Evolutionary conservation across 23 red algal species (phyloP).

Genomic region (Pyropia yezoensis): DNA sequence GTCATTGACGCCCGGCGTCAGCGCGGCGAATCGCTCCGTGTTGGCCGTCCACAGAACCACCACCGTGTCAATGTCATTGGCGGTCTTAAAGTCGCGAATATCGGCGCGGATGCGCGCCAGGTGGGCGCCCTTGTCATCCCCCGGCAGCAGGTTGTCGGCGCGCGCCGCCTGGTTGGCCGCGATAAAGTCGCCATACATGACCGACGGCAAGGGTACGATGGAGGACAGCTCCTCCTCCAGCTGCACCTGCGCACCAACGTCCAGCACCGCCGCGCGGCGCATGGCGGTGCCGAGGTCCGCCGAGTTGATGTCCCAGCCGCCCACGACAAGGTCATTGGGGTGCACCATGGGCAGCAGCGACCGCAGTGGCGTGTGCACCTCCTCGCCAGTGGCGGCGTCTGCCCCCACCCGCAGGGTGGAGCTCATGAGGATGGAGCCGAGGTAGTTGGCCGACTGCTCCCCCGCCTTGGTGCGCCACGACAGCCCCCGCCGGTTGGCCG

Average conservation of each 20-base stretch:
- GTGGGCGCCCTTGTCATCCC: slow-evolving; percentile 74
- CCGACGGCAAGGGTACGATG: slow-evolving; percentile 64
- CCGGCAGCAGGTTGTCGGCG: slow-evolving; percentile 78
- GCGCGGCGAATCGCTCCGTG: slow-evolving; percentile 85
- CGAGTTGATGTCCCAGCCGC: slow-evolving; percentile 91
- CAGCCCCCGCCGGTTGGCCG: slow-evolving; percentile 75
- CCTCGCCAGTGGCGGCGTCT: slow-evolving; percentile 26
- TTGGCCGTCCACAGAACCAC: slow-evolving; percentile 98
- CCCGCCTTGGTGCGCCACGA: slow-evolving; percentile 91
- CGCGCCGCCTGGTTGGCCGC: slow-evolving; percentile 87
- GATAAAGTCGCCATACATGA: slow-evolving; percentile 92
- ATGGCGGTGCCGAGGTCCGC: slow-evolving; percentile 83
- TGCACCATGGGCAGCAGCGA: slow-evolving; percentile 81
- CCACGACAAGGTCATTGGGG: slow-evolving; percentile 84
- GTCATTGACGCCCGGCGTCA: slow-evolving; percentile 83
- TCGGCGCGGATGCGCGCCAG: slow-evolving; percentile 65
- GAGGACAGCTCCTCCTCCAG: slow-evolving; percentile 43
- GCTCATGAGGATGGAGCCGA: slow-evolving; percentile 76
- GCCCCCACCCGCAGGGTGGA: slow-evolving; percentile 80
- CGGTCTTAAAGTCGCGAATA: slow-evolving; percentile 75
- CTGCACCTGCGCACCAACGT: slow-evolving; percentile 89
- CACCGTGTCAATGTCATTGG: slow-evolving; percentile 73
- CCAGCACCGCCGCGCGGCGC: slow-evolving; percentile 76
- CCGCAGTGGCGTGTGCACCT: slow-evolving; percentile 80
- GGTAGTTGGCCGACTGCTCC: slow-evolving; percentile 57